A percentile compares a stretch with the other conserved stretches of the same genome.
Conservation (phyloP, 73 alveolate species). For the Paramecium sonneborni region DNA sequence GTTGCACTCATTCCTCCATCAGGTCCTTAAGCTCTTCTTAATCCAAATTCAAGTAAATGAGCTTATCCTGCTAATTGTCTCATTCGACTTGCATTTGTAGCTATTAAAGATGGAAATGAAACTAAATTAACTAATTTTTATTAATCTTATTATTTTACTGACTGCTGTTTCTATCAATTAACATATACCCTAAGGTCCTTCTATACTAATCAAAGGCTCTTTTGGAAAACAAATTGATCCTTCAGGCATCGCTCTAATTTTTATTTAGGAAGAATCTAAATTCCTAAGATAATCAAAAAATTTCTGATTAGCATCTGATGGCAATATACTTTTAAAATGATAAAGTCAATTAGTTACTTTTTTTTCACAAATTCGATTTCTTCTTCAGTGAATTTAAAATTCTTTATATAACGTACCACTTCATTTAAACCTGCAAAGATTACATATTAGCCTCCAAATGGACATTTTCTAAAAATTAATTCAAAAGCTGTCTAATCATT, state of each 20-base stretch:
- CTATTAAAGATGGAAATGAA: slow-evolving; percentile 83
- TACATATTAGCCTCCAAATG: slow-evolving; percentile 77
- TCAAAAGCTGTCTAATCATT: slow-evolving; percentile 78
- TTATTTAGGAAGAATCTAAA: slow-evolving; percentile 66
- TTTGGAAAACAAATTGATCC: slow-evolving; percentile 76
- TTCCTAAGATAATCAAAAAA: slow-evolving; percentile 75
- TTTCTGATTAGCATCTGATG: slow-evolving; percentile 71
- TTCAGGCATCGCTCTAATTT: slow-evolving; percentile 65
- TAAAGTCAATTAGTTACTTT: not conserved
- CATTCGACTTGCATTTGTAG: slow-evolving; percentile 90
- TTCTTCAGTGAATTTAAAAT: slow-evolving; percentile 73
- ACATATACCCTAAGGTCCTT: slow-evolving; percentile 79
- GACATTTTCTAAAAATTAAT: slow-evolving; percentile 78
- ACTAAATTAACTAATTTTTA: slow-evolving; percentile 76
- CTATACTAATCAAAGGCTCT: slow-evolving; percentile 76
- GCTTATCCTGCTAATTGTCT: slow-evolving; percentile 78
- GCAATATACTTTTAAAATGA: slow-evolving; percentile 29
- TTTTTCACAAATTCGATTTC: slow-evolving; percentile 68
- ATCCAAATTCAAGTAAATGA: slow-evolving; percentile 85
- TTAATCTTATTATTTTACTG: not conserved
- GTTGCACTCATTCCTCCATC: slow-evolving; percentile 92
- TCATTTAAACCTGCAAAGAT: slow-evolving; percentile 85
- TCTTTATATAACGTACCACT: slow-evolving; percentile 65
- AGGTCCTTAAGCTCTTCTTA: slow-evolving; percentile 94
- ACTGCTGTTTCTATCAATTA: slow-evolving; percentile 74